Conservation (phyloP, 1,284 basidiomycete species). For the Trametes versicolor region DNA sequence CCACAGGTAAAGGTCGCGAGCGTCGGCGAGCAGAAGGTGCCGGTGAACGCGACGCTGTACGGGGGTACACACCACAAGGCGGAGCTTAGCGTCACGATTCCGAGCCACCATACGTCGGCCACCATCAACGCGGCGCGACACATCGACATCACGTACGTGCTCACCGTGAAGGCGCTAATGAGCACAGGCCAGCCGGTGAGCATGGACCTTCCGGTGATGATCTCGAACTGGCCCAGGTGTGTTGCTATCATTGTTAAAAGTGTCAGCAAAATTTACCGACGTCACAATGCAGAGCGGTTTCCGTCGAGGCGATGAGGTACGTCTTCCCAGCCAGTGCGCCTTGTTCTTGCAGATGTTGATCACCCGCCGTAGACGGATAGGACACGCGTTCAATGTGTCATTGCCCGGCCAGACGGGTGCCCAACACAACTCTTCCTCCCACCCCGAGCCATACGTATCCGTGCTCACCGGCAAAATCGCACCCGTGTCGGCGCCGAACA, state of each 20-base stretch:
- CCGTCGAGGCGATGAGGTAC: slow-evolving; percentile 72
- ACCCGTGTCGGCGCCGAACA: background rate
- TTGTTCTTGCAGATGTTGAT: background rate
- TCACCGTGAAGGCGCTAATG: slow-evolving; percentile 80
- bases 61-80: slow-evolving; percentile 75
- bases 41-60: slow-evolving; percentile 76
- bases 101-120: slow-evolving; percentile 76
- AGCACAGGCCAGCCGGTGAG: slow-evolving; percentile 71
- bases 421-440: slow-evolving; percentile 7
- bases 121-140: slow-evolving; percentile 81
- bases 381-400: slow-evolving; percentile 71
- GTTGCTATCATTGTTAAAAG: background rate
- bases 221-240: slow-evolving; percentile 85
- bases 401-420: slow-evolving; percentile 28
- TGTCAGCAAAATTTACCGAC: slow-evolving; percentile 11
- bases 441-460: slow-evolving; percentile 16
- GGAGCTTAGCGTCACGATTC: slow-evolving; percentile 74
- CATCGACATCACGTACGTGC: slow-evolving; percentile 83
- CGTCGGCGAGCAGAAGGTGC: slow-evolving; percentile 73
- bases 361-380: slow-evolving; percentile 65
- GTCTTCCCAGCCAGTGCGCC: slow-evolving; percentile 16
- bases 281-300: slow-evolving; percentile 59
- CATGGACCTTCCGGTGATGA: slow-evolving; percentile 78
- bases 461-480: slow-evolving; percentile 18
- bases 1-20: slow-evolving; percentile 63